Percentiles rank a stretch among this genome's conserved stretches.
Evolutionary conservation across 441 rosid genomes (phyloP).

Genomic region (Sinapis alba): DNA sequence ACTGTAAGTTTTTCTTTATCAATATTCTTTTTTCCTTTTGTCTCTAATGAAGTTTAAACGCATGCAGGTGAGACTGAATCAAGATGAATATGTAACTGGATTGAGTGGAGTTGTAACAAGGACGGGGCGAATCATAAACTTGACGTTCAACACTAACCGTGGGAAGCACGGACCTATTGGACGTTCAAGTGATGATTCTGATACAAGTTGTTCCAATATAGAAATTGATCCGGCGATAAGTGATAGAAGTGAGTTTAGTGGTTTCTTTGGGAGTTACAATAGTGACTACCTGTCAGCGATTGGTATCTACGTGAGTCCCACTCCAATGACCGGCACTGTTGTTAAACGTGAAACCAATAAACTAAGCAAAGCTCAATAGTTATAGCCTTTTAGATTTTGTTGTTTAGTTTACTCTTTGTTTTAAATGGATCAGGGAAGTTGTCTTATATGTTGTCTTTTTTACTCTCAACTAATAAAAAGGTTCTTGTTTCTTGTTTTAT

Average conservation of each 20-base stretch:
- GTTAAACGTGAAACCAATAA: not conserved
- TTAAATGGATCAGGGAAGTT: not conserved
- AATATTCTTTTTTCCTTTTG: not conserved
- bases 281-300: not conserved
- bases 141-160: constrained; percentile 7
- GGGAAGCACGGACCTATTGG: constrained; percentile 8
- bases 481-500: no score
- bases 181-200: no score
- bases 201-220: not conserved
- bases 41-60: not conserved
- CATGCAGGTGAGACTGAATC: constrained; percentile 2
- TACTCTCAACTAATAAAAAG: no score
- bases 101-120: not conserved
- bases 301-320: constrained; percentile 20
- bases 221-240: not conserved
- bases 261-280: constrained; percentile 16
- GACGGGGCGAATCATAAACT: not conserved
- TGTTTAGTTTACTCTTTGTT: not conserved
- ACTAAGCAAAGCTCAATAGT: not conserved
- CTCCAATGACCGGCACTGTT: not conserved
- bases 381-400: not conserved
- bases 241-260: constrained; percentile 28
- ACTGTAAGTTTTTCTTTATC: not conserved
- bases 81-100: constrained; percentile 13
- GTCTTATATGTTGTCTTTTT: no score